Evolutionary conservation across 331 rosid genomes (phyloP).

Genomic region (Rhamnella rubrinervis): DNA sequence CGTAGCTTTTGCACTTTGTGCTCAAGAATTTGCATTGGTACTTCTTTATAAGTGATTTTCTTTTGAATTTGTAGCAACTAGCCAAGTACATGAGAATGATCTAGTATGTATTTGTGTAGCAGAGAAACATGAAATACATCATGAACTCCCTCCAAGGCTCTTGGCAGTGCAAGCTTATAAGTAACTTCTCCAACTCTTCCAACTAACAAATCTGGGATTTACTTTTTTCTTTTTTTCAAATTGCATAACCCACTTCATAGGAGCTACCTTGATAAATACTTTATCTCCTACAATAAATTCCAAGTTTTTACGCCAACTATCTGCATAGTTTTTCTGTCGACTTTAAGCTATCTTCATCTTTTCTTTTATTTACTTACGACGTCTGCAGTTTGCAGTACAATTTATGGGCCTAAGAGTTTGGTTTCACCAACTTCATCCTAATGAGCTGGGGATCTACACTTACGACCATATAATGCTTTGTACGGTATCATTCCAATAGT

Average conservation of each 20-base stretch:
- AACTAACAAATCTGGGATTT: not conserved
- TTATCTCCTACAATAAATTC: not conserved
- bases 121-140: no score
- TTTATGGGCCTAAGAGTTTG: not conserved
- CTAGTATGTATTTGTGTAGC: no score
- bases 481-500: not conserved
- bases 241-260: not conserved
- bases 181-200: not conserved
- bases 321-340: not conserved
- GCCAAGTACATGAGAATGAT: no score
- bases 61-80: no score
- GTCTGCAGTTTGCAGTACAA: not conserved
- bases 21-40: no score
- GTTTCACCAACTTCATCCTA: not conserved
- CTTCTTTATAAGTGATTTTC: no score
- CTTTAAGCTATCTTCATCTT: not conserved
- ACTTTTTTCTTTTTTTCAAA: not conserved
- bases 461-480: not conserved
- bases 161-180: no score
- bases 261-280: not conserved
- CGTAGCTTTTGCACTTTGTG: no score
- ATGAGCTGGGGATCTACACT: not conserved
- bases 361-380: not conserved
- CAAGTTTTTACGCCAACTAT: not conserved
- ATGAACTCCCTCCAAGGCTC: no score